Conservation (phyloP, 768 basidiomycete species). For the Psilocybe subaeruginosa region DNA sequence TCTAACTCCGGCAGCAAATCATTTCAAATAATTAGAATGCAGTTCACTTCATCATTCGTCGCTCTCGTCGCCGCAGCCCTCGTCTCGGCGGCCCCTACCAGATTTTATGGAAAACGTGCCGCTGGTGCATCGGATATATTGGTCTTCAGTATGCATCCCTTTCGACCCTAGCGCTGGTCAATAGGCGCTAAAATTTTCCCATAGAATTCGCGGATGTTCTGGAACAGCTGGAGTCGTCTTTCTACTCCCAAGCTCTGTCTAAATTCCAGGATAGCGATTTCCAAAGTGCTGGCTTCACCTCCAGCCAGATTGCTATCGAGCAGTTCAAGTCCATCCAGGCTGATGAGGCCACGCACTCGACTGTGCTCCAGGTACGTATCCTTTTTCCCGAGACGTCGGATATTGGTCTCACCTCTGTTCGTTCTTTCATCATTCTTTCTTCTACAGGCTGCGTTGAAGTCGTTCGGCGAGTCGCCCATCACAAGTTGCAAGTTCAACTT, state of each 20-base stretch:
- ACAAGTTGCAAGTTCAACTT: slow-evolving; percentile 73
- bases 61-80: slow-evolving; percentile 43
- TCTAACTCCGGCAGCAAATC: slow-evolving; percentile 34
- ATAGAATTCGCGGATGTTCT: slow-evolving; percentile 78
- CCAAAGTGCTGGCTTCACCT: slow-evolving; percentile 62
- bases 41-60: slow-evolving; percentile 45
- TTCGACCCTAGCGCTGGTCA: not conserved
- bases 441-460: slow-evolving; percentile 46
- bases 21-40: slow-evolving; percentile 43
- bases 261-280: slow-evolving; percentile 73
- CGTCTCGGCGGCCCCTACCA: slow-evolving; percentile 52
- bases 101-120: slow-evolving; percentile 42
- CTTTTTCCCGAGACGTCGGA: not conserved
- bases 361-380: slow-evolving; percentile 48
- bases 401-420: not conserved
- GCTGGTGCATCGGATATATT: slow-evolving; percentile 46
- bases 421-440: not conserved
- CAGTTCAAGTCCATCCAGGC: slow-evolving; percentile 59
- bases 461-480: slow-evolving; percentile 58
- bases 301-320: slow-evolving; percentile 55
- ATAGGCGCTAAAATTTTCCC: slow-evolving; percentile 3
- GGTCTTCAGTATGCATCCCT: slow-evolving; percentile 57
- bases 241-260: slow-evolving; percentile 66
- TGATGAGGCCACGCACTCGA: slow-evolving; percentile 67
- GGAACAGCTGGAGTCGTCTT: slow-evolving; percentile 71